Evolutionary conservation across 192 early-diverging fungal species (phyloP), one percentile per base, ranked within the genome.

Genomic region (Chytriomyces hyalinus): DNA sequence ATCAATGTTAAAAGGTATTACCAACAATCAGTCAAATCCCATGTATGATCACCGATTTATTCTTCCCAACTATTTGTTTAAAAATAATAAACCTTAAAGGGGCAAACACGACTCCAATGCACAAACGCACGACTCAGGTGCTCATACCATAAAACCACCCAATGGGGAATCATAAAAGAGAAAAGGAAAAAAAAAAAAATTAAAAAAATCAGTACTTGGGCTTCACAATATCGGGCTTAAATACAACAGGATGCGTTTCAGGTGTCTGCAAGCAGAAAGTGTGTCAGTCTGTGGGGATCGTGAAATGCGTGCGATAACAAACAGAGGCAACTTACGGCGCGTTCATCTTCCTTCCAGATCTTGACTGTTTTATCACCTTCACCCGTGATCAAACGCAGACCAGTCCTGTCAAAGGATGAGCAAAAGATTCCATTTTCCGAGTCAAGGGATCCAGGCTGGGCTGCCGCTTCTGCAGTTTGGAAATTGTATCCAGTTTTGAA

Each of bases 341-440:
- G 86, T 51, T 92, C 90, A 72, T 96, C 94, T 77, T 96, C 94
- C 67, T 92, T 93, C 90, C 93, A 98, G 64, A 99, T 95, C 87
- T 99, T 99, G 83, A 99, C 96, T 1, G 96, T 96, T 85, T 99
- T 99, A 82, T 99, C 98, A 0, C 96, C 97, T 82, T 98, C 98
- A 76, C 98, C 94, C 2, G 98, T 99, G 73, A 99, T 95, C 61
- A 99, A 85, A 49, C 98, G 92, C 66, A 93, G 88, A 1, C 98
- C 97, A 20, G 97, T 96, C 62, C 90, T 90, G 79, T 99, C 98
- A 91, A 99, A 99, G 4, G 94, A 91, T 59, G 93, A 94, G 75
- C 92, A 93, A 65, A 99, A 97, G 57, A 99, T 91, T 57, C 98
- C 98, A 8, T 94, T 93, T 84, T 99, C 98, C 72, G 92, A 93